A percentile compares a stretch with the other conserved stretches of the same genome.
Conservation (phyloP, 2,329 filamentous ascomycete genomes). For the Ciborinia camelliae region DNA sequence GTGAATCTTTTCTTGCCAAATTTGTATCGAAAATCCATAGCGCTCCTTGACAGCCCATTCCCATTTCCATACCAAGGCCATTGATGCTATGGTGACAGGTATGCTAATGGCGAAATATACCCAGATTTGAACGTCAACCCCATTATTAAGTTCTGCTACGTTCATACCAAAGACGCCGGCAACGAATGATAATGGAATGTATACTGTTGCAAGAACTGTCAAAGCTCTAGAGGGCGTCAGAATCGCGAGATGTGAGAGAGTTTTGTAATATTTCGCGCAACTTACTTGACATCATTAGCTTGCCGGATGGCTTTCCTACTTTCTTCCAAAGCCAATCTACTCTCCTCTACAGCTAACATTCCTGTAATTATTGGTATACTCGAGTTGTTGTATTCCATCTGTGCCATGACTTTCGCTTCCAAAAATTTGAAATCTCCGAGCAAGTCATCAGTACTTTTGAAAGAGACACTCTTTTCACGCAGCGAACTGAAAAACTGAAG, state of each 20-base stretch:
- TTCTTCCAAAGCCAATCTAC: no score
- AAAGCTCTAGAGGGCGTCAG: not conserved
- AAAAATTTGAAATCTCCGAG: not conserved
- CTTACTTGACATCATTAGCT: constrained; percentile 4
- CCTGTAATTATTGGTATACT: not conserved
- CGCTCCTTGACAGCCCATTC: not conserved
- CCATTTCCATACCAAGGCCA: not conserved
- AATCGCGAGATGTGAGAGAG: rapidly evolving
- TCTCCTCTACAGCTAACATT: not conserved
- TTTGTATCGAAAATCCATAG: no score
- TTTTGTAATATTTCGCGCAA: no score
- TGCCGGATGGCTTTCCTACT: constrained; percentile 5
- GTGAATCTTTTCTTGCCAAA: no score
- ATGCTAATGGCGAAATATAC: not conserved
- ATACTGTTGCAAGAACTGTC: not conserved
- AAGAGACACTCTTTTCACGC: not conserved
- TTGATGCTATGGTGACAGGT: not conserved
- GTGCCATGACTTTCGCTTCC: not conserved
- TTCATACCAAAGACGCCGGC: constrained; percentile 4
- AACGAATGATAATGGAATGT: not conserved
- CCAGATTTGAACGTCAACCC: not conserved
- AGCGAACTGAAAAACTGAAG: not conserved
- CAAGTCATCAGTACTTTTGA: not conserved
- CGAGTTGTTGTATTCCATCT: not conserved
- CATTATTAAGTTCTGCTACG: not conserved